These are phyloP conservation scores for Stemphylium beticola DNA, from an alignment of 2,329 filamentous ascomycete genomes.

Conservation along the genomic window DNA sequence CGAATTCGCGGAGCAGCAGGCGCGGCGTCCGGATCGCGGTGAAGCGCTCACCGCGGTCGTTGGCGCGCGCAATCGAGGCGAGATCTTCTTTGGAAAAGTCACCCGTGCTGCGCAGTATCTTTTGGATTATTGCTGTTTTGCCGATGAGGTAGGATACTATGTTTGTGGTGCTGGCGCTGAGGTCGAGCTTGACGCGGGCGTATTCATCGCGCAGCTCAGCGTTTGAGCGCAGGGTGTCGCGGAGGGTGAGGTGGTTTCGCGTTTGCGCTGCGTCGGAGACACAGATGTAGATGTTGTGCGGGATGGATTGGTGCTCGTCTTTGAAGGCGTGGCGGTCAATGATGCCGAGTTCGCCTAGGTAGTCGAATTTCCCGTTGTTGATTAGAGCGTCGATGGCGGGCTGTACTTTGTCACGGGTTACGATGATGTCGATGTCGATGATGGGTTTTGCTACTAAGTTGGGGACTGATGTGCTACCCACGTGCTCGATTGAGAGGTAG, in stretches of 20 bases:
- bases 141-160: conserved; percentile 31
- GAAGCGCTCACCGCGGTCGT: conserved; percentile 21
- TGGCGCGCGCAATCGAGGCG: conserved; percentile 22
- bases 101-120: conserved; percentile 24
- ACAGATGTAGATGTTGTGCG: conserved; percentile 48
- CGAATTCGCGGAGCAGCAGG: conserved; percentile 38
- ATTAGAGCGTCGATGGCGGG: conserved; percentile 40
- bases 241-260: conserved; percentile 49
- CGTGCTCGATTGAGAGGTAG: conserved; percentile 43
- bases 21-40: conserved; percentile 29
- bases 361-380: conserved; percentile 38
- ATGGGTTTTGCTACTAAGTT: conserved; percentile 46
- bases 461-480: conserved; percentile 48
- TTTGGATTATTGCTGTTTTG: conserved; percentile 28
- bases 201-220: conserved; percentile 40
- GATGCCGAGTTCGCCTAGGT: conserved; percentile 48
- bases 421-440: conserved; percentile 48
- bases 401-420: conserved; percentile 31
- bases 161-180: conserved; percentile 25
- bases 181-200: conserved; percentile 26
- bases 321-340: conserved; percentile 45
- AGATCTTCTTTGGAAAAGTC: conserved; percentile 28
- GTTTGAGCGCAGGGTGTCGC: conserved; percentile 44
- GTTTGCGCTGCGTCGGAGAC: conserved; percentile 42
- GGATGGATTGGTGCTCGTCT: conserved; percentile 34